phyloP scores from a whole-genome alignment of 2,329 filamentous ascomycete genomes.

The Pseudocercospora cruenta region DNA sequence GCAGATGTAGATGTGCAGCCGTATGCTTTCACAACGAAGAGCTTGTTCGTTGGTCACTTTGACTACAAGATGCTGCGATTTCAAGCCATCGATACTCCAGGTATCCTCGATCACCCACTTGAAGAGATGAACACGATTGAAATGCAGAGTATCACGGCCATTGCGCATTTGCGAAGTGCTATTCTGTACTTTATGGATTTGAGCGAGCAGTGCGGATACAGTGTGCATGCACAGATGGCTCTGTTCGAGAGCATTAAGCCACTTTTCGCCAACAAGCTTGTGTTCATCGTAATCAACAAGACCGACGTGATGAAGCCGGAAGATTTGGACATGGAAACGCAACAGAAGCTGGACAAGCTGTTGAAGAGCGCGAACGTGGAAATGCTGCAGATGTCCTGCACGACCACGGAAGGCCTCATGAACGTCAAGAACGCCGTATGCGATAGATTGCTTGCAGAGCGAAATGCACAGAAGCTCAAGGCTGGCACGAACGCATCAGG shows the following conservation, averaged over 20 bases:
- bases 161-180: conserved; percentile 91
- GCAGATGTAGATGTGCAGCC: conserved; percentile 97
- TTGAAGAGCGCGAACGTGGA: conserved; percentile 89
- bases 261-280: conserved; percentile 94
- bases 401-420: conserved; percentile 91
- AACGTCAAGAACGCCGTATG: conserved; percentile 94
- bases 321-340: conserved; percentile 78
- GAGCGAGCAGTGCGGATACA: conserved; percentile 95
- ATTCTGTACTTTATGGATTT: conserved; percentile 99
- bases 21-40: conserved; percentile 98
- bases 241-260: conserved; percentile 97
- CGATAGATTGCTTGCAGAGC: conserved; percentile 87
- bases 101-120: conserved; percentile 93
- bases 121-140: conserved; percentile 99
- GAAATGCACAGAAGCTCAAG: conserved; percentile 95
- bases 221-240: conserved; percentile 87
- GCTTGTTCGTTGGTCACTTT: conserved; percentile 95
- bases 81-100: conserved; percentile 96
- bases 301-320: conserved; percentile 89
- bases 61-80: conserved; percentile 92
- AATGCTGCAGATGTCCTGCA: conserved; percentile 90
- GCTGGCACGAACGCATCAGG: conserved; percentile 76
- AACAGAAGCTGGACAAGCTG: conserved; percentile 76
- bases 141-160: conserved; percentile 98
- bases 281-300: conserved; percentile 98